Conservation (phyloP, 2,329 filamentous ascomycete species). For the Nannizzia gypsea region DNA sequence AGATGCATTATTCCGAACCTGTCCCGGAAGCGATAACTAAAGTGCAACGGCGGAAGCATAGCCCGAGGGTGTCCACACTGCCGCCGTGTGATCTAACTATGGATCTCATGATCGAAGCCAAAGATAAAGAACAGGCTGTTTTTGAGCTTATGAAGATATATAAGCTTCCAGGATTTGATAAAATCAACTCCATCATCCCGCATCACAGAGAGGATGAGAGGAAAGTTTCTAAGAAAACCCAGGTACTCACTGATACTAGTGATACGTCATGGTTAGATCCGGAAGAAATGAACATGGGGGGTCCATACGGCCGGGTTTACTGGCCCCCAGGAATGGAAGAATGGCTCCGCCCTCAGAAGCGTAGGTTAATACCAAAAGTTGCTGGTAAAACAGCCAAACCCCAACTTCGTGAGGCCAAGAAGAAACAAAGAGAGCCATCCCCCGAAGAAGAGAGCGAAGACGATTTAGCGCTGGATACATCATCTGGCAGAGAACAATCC, state of each 20-base stretch:
- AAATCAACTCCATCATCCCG: slow-evolving; percentile 65
- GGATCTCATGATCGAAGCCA: slow-evolving; percentile 99
- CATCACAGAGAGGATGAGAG: slow-evolving; percentile 68
- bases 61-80: slow-evolving; percentile 61
- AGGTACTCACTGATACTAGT: slow-evolving; percentile 31
- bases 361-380: slow-evolving; percentile 1
- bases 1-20: slow-evolving; percentile 94
- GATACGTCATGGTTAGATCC: slow-evolving; percentile 40
- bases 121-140: slow-evolving; percentile 94
- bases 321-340: slow-evolving; percentile 87
- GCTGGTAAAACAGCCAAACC: neutral
- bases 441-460: neutral
- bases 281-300: slow-evolving; percentile 75
- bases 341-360: slow-evolving; percentile 71
- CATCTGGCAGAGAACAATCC: neutral
- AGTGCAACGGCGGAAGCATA: slow-evolving; percentile 73
- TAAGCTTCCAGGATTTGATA: slow-evolving; percentile 67
- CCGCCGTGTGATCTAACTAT: slow-evolving; percentile 73
- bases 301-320: slow-evolving; percentile 67
- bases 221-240: slow-evolving; percentile 40
- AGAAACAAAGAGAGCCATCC: neutral
- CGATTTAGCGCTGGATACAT: neutral
- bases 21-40: slow-evolving; percentile 63
- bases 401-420: neutral
- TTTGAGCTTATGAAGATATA: slow-evolving; percentile 88